phyloP scores from a whole-genome alignment of 305 asterid genomes.

The Solanum aculeatissimum region DNA sequence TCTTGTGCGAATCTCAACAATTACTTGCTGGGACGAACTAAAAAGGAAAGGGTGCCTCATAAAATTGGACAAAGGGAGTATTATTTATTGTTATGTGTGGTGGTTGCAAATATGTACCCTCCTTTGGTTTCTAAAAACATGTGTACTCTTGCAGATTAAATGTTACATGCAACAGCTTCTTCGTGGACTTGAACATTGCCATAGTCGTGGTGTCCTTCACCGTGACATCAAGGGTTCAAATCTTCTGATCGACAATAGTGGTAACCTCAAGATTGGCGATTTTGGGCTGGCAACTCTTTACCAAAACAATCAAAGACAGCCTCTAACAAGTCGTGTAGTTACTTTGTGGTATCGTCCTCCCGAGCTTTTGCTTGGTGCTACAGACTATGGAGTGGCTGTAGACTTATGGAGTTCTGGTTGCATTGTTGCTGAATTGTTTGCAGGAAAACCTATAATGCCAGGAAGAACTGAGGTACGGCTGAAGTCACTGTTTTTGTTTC shows the following conservation, averaged over 20 bases:
- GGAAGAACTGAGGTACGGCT: slow-evolving; percentile 78
- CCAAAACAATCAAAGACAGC: slow-evolving; percentile 51
- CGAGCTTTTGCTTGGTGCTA: slow-evolving; percentile 78
- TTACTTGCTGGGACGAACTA: no score
- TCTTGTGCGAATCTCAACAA: no score
- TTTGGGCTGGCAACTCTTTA: slow-evolving; percentile 78
- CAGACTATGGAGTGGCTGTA: slow-evolving; percentile 68
- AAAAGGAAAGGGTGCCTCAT: no score
- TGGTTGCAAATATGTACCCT: background rate
- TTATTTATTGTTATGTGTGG: background rate
- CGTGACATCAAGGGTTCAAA: slow-evolving; percentile 86
- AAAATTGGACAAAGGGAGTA: no score
- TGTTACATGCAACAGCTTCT: slow-evolving; percentile 80
- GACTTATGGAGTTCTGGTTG: slow-evolving; percentile 95
- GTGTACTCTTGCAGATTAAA: slow-evolving; percentile 37
- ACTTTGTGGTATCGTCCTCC: slow-evolving; percentile 94
- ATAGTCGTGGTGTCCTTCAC: slow-evolving; percentile 67
- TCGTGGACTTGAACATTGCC: slow-evolving; percentile 81
- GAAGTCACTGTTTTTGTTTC: background rate
- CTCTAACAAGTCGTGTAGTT: slow-evolving; percentile 83
- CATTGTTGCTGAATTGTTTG: slow-evolving; percentile 69
- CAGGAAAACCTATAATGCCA: slow-evolving; percentile 84
- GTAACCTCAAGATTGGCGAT: slow-evolving; percentile 79
- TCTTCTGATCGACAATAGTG: slow-evolving; percentile 55
- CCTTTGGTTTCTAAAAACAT: background rate